Evolutionary conservation across 129 eudicot genomes (phyloP).

Genomic region (Mikania micrantha): DNA sequence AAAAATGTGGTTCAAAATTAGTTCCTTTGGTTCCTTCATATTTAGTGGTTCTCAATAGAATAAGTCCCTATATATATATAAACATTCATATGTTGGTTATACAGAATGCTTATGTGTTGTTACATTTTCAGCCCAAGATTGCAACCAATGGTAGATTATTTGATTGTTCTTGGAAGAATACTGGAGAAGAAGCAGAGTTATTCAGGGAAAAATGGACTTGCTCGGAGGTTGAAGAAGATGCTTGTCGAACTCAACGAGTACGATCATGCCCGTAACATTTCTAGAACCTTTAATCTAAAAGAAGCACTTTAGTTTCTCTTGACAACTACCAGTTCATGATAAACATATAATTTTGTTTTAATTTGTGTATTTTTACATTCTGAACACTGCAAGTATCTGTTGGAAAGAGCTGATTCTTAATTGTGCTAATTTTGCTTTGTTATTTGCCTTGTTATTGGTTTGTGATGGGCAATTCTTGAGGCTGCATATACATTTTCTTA

Average conservation of each 20-base stretch:
- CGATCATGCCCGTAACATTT: conserved; percentile 69
- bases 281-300: conserved; percentile 75
- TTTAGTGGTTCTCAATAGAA: no score
- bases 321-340: no score
- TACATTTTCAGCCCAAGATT: conserved; percentile 46
- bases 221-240: conserved; percentile 89
- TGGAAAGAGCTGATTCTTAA: no score
- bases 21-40: no score
- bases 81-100: neutral
- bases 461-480: no score
- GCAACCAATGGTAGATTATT: conserved; percentile 74
- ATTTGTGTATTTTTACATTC: no score
- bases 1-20: no score
- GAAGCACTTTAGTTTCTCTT: conserved; percentile 53
- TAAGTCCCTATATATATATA: neutral
- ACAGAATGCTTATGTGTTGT: conserved; percentile 2
- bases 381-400: no score
- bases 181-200: conserved; percentile 55
- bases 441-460: no score
- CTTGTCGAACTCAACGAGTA: conserved; percentile 85
- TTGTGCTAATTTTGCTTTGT: no score
- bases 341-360: no score
- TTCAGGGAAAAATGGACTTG: conserved; percentile 48
- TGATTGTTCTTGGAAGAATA: conserved; percentile 48
- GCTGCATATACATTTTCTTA: no score